Evolutionary conservation across 192 early-diverging fungal species (phyloP).

Genomic region (Diversispora eburnea): DNA sequence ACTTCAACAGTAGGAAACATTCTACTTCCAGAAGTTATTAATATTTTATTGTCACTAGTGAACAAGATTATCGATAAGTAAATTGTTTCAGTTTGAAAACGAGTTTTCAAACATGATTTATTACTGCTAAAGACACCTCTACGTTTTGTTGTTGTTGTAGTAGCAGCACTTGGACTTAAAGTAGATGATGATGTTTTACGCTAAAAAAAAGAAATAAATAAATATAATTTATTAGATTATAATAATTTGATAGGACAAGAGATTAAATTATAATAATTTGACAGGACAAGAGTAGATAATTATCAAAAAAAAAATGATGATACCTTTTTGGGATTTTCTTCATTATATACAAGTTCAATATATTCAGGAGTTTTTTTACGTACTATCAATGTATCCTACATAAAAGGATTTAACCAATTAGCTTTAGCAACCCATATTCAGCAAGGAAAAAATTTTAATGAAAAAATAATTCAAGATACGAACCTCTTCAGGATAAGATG

Average conservation of each 20-base stretch:
- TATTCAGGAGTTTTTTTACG: constrained; percentile 31
- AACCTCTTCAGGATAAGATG: constrained; percentile 26
- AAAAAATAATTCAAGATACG: background rate
- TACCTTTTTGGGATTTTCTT: constrained; percentile 32
- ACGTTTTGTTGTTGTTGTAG: constrained; percentile 10
- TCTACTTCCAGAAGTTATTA: constrained; percentile 29
- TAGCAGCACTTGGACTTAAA: constrained; percentile 3
- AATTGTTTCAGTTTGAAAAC: constrained; percentile 38
- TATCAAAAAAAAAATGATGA: background rate
- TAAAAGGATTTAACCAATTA: background rate
- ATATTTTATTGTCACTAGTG: constrained; percentile 42
- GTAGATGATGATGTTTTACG: background rate
- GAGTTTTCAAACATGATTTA: constrained; percentile 26
- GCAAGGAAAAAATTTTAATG: background rate
- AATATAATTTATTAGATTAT: no score
- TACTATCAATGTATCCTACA: constrained; percentile 27
- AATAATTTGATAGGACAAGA: no score
- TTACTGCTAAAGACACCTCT: constrained; percentile 19
- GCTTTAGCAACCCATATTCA: no score
- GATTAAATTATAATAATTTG: no score
- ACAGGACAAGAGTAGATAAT: background rate
- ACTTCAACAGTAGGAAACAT: constrained; percentile 29
- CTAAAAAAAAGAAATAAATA: background rate
- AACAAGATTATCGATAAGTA: constrained; percentile 41
- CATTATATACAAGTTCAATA: constrained; percentile 27